phyloP scores from a whole-genome alignment of 306 rosid species.

The Pterocarpus macrocarpus region DNA sequence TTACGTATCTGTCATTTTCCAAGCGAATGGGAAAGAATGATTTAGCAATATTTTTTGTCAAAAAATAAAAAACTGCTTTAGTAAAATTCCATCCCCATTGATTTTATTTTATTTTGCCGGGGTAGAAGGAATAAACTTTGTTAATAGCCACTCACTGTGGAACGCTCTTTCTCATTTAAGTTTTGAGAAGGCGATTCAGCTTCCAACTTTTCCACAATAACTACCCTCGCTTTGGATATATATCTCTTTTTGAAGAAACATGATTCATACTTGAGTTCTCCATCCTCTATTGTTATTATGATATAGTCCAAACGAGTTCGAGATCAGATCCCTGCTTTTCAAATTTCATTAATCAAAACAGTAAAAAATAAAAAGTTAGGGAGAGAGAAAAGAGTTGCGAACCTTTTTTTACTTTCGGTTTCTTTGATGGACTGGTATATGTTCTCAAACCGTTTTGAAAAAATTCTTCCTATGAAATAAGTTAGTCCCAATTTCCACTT shows the following conservation, averaged over 20 bases:
- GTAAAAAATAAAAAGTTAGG: not conserved
- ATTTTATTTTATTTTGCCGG: not conserved
- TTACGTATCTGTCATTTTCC: conserved; percentile 28
- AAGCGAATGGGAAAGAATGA: conserved; percentile 17
- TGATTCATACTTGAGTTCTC: too few relatives aligned
- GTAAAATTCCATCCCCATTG: conserved; percentile 12
- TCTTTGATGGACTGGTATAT: not conserved
- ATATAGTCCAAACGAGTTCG: not conserved
- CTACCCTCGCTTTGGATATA: not conserved
- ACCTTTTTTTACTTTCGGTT: conserved; percentile 13
- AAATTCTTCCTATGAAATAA: not conserved
- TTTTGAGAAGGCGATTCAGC: not conserved
- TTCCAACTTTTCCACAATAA: not conserved
- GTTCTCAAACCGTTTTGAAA: not conserved
- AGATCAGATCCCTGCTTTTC: not conserved
- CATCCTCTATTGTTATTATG: not conserved
- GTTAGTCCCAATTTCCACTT: not conserved
- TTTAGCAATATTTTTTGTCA: conserved; percentile 18
- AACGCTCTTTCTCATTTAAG: not conserved
- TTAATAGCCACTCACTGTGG: not conserved
- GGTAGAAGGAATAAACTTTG: not conserved
- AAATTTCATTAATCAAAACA: not conserved
- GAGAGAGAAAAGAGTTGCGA: not conserved
- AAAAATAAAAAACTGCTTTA: not conserved
- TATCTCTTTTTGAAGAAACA: too few relatives aligned